A percentile compares a stretch with the other conserved stretches of the same genome.
These are phyloP conservation scores for Lachnellula occidentalis DNA, from an alignment of 2,329 filamentous ascomycete species.

Conservation along the genomic window DNA sequence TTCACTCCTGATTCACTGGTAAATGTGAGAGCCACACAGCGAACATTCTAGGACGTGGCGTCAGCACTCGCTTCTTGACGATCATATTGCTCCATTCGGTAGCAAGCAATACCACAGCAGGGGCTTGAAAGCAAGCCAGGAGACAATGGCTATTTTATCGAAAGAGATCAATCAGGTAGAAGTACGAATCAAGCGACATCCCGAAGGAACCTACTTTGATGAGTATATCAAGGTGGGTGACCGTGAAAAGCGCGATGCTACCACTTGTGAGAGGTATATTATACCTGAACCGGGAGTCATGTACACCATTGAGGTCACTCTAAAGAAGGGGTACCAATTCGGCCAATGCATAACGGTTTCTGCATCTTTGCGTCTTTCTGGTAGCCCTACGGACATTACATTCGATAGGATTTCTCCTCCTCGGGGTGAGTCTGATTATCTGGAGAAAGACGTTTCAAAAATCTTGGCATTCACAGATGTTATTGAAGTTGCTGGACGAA, in stretches of 20 bases:
- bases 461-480: neutral
- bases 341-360: neutral
- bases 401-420: neutral
- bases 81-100: neutral
- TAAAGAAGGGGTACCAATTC: neutral
- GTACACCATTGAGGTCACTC: neutral
- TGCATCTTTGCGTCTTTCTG: neutral
- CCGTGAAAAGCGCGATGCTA: neutral
- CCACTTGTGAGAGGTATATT: constrained; percentile 4
- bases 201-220: neutral
- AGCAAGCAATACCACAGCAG: neutral
- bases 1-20: neutral
- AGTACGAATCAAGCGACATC: neutral
- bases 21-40: too few relatives aligned
- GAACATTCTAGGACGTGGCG: neutral
- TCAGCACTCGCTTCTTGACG: neutral
- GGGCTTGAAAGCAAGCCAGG: too few relatives aligned
- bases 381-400: neutral
- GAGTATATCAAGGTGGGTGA: constrained; percentile 7
- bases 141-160: neutral
- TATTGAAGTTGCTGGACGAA: neutral
- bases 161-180: neutral
- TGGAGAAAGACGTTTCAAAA: neutral
- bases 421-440: neutral
- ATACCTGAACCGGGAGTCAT: neutral